Percentiles rank a stretch among this genome's conserved stretches.
Evolutionary conservation across 768 basidiomycete species (phyloP).

Genomic region (Boletus subcaerulescens): DNA sequence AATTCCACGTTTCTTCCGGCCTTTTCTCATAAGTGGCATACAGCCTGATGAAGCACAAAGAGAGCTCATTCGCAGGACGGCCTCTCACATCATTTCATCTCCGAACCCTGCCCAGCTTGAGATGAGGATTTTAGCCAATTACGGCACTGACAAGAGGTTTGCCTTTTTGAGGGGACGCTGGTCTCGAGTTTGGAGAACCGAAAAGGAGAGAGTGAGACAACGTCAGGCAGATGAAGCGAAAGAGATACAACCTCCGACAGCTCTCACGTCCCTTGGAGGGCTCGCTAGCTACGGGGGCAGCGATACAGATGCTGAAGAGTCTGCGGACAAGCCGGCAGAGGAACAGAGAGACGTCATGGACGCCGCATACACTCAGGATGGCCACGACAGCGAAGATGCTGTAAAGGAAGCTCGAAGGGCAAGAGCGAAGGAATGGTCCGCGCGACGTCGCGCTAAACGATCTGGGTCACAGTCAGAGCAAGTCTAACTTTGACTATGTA

Average conservation of each 20-base stretch:
- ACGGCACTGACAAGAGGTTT: slow-evolving; percentile 75
- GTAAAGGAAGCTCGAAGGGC: slow-evolving; percentile 47
- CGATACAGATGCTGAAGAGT: slow-evolving; percentile 40
- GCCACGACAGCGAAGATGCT: slow-evolving; percentile 13
- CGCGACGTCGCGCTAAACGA: slow-evolving; percentile 41
- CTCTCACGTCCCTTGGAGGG: slow-evolving; percentile 40
- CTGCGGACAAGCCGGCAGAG: slow-evolving; percentile 22
- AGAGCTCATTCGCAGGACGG: slow-evolving; percentile 74
- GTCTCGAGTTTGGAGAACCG: slow-evolving; percentile 57
- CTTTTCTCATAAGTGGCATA: slow-evolving; percentile 9
- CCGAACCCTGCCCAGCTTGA: slow-evolving; percentile 81
- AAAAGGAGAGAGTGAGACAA: slow-evolving; percentile 47
- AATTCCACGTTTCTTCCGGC: background rate
- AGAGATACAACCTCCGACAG: slow-evolving; percentile 10
- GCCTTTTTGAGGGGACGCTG: slow-evolving; percentile 80
- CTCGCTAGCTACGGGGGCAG: slow-evolving; percentile 61
- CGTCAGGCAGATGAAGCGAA: slow-evolving; percentile 22
- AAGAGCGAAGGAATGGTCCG: slow-evolving; percentile 57
- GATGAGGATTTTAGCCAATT: slow-evolving; percentile 85
- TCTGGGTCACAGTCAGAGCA: slow-evolving; percentile 6
- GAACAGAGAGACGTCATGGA: background rate
- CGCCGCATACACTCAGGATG: background rate
- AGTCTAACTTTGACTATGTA: background rate
- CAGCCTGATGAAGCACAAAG: slow-evolving; percentile 60
- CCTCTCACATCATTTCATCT: slow-evolving; percentile 61